A percentile compares a stretch with the other conserved stretches of the same genome.
Evolutionary conservation across 169 alveolate species (phyloP).

Genomic region (Eimeria praecox): DNA sequence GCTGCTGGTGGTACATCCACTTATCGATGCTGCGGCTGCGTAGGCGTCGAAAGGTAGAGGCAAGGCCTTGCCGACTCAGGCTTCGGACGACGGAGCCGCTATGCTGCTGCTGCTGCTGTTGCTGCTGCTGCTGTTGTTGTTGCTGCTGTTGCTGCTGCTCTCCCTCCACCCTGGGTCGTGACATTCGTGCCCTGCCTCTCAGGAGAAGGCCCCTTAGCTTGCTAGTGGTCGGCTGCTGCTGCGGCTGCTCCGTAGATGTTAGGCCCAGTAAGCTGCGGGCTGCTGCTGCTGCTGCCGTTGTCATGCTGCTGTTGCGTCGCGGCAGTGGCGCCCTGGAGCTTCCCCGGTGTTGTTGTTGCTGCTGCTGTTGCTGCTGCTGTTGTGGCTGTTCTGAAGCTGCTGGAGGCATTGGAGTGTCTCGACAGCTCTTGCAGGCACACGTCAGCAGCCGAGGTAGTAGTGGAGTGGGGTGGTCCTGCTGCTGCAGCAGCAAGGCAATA

Average conservation of each 20-base stretch:
- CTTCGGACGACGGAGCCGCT: constrained; percentile 50
- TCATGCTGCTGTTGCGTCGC: constrained; percentile 59
- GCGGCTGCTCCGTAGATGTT: constrained; percentile 48
- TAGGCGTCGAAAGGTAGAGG: constrained; percentile 57
- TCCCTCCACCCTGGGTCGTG: constrained; percentile 7
- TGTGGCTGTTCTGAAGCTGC: not conserved
- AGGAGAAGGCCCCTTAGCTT: constrained; percentile 32
- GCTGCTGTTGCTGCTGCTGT: constrained; percentile 48
- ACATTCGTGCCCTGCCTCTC: constrained; percentile 29
- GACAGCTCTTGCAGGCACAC: constrained; percentile 43
- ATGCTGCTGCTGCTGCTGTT: constrained; percentile 49
- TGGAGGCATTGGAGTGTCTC: not conserved
- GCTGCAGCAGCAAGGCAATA: constrained; percentile 43
- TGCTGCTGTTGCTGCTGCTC: constrained; percentile 20
- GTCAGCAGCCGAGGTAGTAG: constrained; percentile 35
- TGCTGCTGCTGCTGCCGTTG: constrained; percentile 68
- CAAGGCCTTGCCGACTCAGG: constrained; percentile 65
- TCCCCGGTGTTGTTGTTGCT: constrained; percentile 9
- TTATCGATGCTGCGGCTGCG: constrained; percentile 70
- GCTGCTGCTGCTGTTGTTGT: not conserved
- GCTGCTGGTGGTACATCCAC: constrained; percentile 54
- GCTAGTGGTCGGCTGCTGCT: constrained; percentile 31
- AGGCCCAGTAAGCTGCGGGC: constrained; percentile 31
- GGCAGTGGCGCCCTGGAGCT: not conserved
- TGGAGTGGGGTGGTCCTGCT: constrained; percentile 58